Percentiles rank a stretch among this genome's conserved stretches.
phyloP scores from a whole-genome alignment of 2,329 filamentous ascomycete species.

The Septoria petroselini region DNA sequence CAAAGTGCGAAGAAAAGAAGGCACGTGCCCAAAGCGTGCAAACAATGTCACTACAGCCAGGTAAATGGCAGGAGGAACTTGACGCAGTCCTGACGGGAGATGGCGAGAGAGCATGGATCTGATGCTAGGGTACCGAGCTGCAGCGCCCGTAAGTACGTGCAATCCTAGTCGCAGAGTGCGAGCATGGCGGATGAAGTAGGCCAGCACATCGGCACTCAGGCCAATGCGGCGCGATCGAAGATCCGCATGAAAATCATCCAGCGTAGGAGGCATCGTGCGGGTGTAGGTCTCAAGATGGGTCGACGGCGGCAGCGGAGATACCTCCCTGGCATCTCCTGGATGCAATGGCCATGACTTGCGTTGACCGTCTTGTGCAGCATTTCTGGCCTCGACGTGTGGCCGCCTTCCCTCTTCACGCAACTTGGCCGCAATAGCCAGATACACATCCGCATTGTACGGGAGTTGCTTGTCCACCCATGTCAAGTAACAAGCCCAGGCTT shows the following conservation, averaged over 20 bases:
- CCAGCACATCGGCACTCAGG: conserved; percentile 52
- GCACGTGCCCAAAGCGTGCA: conserved; percentile 4
- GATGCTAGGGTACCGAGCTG: conserved; percentile 17
- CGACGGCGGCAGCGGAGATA: conserved; percentile 56
- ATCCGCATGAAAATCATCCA: conserved; percentile 56
- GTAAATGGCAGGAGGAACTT: conserved; percentile 9
- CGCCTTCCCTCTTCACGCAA: conserved; percentile 41
- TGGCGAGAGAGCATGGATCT: conserved; percentile 7
- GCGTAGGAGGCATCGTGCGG: conserved; percentile 58
- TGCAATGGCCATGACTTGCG: conserved; percentile 37
- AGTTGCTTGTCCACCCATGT: conserved; percentile 50
- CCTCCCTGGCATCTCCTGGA: conserved; percentile 60
- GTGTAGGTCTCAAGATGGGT: conserved; percentile 63
- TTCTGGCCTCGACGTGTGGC: background rate
- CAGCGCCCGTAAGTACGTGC: conserved; percentile 44
- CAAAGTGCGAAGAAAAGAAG: background rate
- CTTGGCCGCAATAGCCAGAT: conserved; percentile 58
- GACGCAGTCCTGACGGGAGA: conserved; percentile 2
- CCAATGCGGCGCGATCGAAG: conserved; percentile 54
- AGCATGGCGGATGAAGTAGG: conserved; percentile 56
- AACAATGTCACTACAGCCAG: conserved; percentile 11
- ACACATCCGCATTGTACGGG: conserved; percentile 44
- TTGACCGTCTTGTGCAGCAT: background rate
- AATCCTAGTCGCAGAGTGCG: conserved; percentile 48
- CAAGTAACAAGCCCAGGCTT: conserved; percentile 64